Evolutionary conservation across 2,329 filamentous ascomycete species (phyloP).

Genomic region (Thelonectria olida): DNA sequence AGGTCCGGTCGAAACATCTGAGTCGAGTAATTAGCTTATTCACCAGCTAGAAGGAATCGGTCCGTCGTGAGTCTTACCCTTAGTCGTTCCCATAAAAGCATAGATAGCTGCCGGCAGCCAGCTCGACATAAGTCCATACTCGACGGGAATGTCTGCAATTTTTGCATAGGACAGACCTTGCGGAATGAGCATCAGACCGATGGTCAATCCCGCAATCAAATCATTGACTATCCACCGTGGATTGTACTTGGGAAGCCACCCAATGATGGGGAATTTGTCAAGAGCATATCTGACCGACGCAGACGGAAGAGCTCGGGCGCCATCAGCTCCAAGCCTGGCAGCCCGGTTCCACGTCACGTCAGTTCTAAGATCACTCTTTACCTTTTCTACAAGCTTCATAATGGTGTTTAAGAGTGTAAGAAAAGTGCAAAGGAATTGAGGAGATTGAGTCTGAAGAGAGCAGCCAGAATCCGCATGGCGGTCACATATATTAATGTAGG

Average conservation of each 20-base stretch:
- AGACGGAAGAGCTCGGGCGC: slow-evolving; percentile 54
- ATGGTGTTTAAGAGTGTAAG: too few relatives aligned
- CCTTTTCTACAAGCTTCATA: slow-evolving; percentile 35
- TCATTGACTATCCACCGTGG: slow-evolving; percentile 70
- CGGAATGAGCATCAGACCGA: slow-evolving; percentile 69
- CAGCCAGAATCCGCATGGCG: not conserved
- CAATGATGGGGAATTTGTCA: slow-evolving; percentile 69
- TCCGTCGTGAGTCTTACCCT: slow-evolving; percentile 51
- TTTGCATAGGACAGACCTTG: slow-evolving; percentile 71
- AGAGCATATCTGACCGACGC: slow-evolving; percentile 63
- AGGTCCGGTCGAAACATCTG: slow-evolving; percentile 70
- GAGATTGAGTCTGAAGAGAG: too few relatives aligned
- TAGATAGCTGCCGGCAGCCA: slow-evolving; percentile 68
- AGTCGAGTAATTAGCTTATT: not conserved
- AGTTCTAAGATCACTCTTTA: slow-evolving; percentile 27
- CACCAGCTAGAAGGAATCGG: not conserved
- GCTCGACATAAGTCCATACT: slow-evolving; percentile 67
- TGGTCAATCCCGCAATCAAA: slow-evolving; percentile 67
- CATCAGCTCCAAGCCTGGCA: slow-evolving; percentile 25
- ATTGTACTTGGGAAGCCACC: slow-evolving; percentile 71
- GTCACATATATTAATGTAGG: not conserved
- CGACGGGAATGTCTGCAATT: slow-evolving; percentile 68
- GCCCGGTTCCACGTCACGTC: slow-evolving; percentile 39
- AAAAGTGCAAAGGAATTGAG: too few relatives aligned
- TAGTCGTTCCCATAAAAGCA: slow-evolving; percentile 69